Percentiles rank a stretch among this genome's conserved stretches.
phyloP scores from a whole-genome alignment of 129 eudicot species.

The Artemisia tridentata region DNA sequence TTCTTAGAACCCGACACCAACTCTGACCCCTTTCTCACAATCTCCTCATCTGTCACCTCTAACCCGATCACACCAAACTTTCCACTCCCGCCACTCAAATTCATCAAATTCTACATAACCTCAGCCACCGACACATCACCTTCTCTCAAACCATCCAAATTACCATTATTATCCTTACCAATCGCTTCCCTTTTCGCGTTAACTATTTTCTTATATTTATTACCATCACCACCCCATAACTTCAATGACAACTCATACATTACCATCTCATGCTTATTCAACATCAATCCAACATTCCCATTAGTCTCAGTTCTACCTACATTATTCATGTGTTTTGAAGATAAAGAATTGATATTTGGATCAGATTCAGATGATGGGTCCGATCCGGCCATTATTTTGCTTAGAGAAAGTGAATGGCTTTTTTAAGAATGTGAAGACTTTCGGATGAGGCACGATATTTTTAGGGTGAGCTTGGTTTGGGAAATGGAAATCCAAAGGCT shows the following conservation, averaged over 20 bases:
- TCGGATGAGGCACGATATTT: too few relatives aligned
- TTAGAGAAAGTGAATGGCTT: too few relatives aligned
- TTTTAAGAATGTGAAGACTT: too few relatives aligned
- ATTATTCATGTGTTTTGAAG: conserved; percentile 43
- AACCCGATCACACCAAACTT: too few relatives aligned
- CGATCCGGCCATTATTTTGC: too few relatives aligned
- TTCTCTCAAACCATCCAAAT: neutral
- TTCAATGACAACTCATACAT: conserved; percentile 42
- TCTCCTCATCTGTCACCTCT: too few relatives aligned
- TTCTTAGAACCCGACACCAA: too few relatives aligned
- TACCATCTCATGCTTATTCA: conserved; percentile 44
- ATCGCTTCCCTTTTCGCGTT: neutral
- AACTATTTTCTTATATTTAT: neutral
- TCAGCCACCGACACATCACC: neutral
- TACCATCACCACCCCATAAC: conserved; percentile 39
- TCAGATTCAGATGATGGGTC: neutral
- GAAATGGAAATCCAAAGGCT: too few relatives aligned
- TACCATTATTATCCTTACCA: neutral
- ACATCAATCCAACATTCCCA: conserved; percentile 29
- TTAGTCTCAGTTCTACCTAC: conserved; percentile 25
- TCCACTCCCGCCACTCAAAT: too few relatives aligned
- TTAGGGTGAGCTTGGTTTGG: too few relatives aligned
- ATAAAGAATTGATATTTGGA: conserved; percentile 33
- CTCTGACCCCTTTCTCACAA: too few relatives aligned
- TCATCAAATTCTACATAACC: too few relatives aligned